A percentile compares a stretch with the other conserved stretches of the same genome.
phyloP scores from a whole-genome alignment of 2,329 filamentous ascomycete genomes.

The Fusarium globosum region DNA sequence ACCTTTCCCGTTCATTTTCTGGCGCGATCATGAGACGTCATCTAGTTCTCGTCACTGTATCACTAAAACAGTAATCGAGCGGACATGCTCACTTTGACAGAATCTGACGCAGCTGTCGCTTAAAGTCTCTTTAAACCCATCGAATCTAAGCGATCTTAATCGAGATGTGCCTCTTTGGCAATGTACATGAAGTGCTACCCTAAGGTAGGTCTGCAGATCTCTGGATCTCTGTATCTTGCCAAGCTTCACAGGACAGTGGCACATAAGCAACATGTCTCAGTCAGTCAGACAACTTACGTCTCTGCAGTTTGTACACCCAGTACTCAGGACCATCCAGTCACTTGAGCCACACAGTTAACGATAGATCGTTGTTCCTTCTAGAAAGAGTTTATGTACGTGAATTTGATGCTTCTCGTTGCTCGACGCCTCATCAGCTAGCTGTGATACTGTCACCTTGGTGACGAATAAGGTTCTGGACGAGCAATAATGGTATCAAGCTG shows the following conservation, averaged over 20 bases:
- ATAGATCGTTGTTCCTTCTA: not conserved
- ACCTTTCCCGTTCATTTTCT: not conserved
- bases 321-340: not conserved
- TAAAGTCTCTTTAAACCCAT: rapidly evolving
- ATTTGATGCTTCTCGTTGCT: not conserved
- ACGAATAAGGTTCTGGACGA: not conserved
- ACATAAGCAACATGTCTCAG: not conserved
- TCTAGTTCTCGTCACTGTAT: not conserved
- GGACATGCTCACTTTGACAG: rapidly evolving
- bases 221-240: not conserved
- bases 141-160: rapidly evolving
- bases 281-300: not conserved
- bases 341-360: not conserved
- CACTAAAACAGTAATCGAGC: not conserved
- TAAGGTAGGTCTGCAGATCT: not conserved
- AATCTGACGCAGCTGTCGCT: not conserved
- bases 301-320: no score
- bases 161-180: not conserved
- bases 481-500: not conserved
- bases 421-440: not conserved
- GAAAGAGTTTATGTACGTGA: rapidly evolving
- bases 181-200: not conserved
- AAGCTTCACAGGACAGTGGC: not conserved
- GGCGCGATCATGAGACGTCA: rapidly evolving
- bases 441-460: no score